These are phyloP conservation scores for Picea glauca DNA, from an alignment of 75 land plant species.

Conservation along the genomic window DNA sequence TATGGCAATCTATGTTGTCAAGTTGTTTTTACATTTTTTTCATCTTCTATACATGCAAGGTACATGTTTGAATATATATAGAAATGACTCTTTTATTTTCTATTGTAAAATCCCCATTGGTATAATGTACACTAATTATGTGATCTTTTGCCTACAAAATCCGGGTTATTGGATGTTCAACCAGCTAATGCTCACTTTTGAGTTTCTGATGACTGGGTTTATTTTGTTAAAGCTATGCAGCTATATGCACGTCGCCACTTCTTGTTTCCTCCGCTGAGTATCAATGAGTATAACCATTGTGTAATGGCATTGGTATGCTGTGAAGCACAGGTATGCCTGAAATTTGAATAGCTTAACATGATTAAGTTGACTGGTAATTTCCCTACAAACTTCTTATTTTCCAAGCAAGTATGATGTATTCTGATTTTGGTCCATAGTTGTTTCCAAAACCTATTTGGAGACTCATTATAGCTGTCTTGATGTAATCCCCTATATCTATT, in stretches of 20 bases:
- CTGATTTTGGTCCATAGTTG: background rate
- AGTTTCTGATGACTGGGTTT: constrained; percentile 2
- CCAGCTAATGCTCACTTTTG: background rate
- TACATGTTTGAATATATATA: background rate
- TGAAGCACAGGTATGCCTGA: constrained; percentile 80
- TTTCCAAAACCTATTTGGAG: background rate
- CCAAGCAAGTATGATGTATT: background rate
- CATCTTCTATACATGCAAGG: background rate
- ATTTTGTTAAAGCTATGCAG: constrained; percentile 44
- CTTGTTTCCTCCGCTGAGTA: constrained; percentile 74
- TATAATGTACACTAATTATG: no score
- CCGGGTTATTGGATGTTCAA: background rate
- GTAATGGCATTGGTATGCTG: constrained; percentile 95
- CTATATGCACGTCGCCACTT: constrained; percentile 96
- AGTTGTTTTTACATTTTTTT: background rate
- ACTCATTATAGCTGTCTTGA: background rate
- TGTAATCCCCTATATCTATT: background rate
- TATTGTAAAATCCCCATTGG: no score
- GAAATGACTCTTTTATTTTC: no score
- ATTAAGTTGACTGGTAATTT: background rate
- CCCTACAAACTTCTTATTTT: background rate
- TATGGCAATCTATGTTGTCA: background rate
- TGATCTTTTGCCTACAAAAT: background rate
- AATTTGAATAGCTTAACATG: background rate
- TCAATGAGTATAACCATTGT: constrained; percentile 78